Conservation (phyloP, 2,329 filamentous ascomycete species). For the Fusarium veterinarium region DNA sequence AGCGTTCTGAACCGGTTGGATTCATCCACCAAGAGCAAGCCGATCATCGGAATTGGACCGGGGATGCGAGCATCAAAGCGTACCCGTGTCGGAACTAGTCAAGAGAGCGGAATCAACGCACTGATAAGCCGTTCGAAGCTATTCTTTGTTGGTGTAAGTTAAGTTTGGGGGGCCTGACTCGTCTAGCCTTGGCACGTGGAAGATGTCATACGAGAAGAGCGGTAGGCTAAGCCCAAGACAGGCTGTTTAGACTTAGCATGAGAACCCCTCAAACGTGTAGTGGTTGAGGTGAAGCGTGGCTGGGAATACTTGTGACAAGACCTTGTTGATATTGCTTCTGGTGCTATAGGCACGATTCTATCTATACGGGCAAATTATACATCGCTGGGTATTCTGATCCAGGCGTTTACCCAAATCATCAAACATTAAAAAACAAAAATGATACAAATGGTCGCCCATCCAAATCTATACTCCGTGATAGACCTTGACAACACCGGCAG, state of each 20-base stretch:
- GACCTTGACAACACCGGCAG: slow-evolving; percentile 44
- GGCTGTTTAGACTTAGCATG: neutral
- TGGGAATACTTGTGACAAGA: neutral
- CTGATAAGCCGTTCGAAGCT: neutral
- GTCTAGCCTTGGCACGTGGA: neutral
- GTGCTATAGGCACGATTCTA: slow-evolving; percentile 21
- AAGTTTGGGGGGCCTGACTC: neutral
- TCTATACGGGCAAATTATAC: slow-evolving; percentile 11
- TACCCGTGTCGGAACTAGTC: neutral
- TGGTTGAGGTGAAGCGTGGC: neutral
- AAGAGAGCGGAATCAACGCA: neutral
- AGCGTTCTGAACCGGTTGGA: neutral
- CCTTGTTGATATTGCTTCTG: slow-evolving; percentile 1
- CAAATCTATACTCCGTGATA: slow-evolving; percentile 41
- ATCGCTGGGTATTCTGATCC: slow-evolving; percentile 22
- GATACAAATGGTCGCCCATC: neutral
- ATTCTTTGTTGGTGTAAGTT: neutral
- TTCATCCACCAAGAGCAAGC: neutral
- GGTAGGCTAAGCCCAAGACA: neutral
- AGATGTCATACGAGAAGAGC: neutral
- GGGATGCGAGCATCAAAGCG: neutral
- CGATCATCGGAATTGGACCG: neutral
- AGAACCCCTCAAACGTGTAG: neutral
- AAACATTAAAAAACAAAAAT: slow-evolving; percentile 6
- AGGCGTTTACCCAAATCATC: slow-evolving; percentile 13